phyloP scores from a whole-genome alignment of 768 basidiomycete species.

The Pisolithus orientalis region DNA sequence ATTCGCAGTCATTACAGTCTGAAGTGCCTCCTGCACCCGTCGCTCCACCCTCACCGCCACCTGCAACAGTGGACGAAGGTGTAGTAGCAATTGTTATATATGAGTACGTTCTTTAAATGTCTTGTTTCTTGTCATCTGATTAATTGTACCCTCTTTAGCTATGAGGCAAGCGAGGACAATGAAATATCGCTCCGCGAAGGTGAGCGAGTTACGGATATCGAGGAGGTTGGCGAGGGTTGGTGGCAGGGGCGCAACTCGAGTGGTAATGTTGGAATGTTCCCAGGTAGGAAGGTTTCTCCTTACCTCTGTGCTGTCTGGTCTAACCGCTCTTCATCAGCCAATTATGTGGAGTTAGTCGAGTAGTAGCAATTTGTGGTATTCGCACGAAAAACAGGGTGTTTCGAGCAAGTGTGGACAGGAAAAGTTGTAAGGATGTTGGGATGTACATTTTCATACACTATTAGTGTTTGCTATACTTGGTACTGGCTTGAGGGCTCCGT shows the following conservation, averaged over 20 bases:
- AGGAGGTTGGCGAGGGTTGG: slow-evolving; percentile 84
- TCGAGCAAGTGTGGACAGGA: too few relatives aligned
- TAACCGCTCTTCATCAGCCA: neutral
- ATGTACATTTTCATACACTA: too few relatives aligned
- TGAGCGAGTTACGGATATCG: slow-evolving; percentile 72
- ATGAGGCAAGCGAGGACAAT: slow-evolving; percentile 88
- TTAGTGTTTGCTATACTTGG: neutral
- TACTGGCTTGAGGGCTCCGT: too few relatives aligned
- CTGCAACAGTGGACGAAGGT: slow-evolving; percentile 49
- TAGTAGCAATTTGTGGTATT: neutral
- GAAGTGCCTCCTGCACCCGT: slow-evolving; percentile 27
- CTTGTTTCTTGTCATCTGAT: neutral
- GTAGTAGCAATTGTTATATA: slow-evolving; percentile 60
- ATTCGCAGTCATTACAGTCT: slow-evolving; percentile 18
- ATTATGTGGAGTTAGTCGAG: slow-evolving; percentile 3
- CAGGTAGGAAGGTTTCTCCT: slow-evolving; percentile 44
- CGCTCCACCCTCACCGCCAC: slow-evolving; percentile 42
- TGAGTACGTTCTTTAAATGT: slow-evolving; percentile 43
- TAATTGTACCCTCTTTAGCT: slow-evolving; percentile 41
- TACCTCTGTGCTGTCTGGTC: neutral
- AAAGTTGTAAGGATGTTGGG: too few relatives aligned
- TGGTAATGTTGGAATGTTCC: slow-evolving; percentile 66
- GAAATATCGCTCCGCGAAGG: slow-evolving; percentile 83
- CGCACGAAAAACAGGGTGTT: too few relatives aligned
- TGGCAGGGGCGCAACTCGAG: slow-evolving; percentile 63